These are phyloP conservation scores for Amylostereum areolatum DNA, from an alignment of 1,284 basidiomycete genomes.

Conservation along the genomic window DNA sequence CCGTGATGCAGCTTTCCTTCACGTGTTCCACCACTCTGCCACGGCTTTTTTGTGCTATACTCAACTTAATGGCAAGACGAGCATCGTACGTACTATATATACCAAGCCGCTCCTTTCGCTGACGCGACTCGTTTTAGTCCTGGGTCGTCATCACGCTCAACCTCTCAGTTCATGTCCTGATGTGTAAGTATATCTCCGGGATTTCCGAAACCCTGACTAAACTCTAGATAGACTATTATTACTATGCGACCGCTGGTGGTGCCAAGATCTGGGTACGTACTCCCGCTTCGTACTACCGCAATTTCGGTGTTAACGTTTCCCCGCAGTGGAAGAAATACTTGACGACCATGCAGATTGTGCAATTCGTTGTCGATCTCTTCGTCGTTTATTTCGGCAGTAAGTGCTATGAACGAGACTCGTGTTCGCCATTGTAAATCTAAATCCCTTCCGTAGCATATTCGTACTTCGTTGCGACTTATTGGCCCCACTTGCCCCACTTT, in stretches of 20 bases:
- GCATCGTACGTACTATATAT: constrained; percentile 54
- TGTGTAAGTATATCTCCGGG: constrained; percentile 65
- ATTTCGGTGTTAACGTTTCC: not conserved
- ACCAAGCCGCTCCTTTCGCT: no score
- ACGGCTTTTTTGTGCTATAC: constrained; percentile 93
- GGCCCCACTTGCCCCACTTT: constrained; percentile 55
- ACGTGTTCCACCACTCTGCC: constrained; percentile 99
- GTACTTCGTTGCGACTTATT: constrained; percentile 71
- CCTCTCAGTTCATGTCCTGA: constrained; percentile 92
- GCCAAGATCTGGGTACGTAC: constrained; percentile 87
- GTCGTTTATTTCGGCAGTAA: constrained; percentile 90
- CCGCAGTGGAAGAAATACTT: constrained; percentile 93
- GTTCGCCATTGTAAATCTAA: constrained; percentile 10
- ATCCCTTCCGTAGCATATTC: constrained; percentile 59
- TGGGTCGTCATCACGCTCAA: constrained; percentile 97
- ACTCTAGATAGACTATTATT: constrained; percentile 79
- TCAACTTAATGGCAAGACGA: constrained; percentile 90
- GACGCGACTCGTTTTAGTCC: constrained; percentile 48
- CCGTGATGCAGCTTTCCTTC: constrained; percentile 73
- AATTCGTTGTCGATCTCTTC: constrained; percentile 89
- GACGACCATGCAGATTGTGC: constrained; percentile 92
- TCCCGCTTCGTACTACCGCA: not conserved
- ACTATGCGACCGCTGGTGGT: constrained; percentile 93
- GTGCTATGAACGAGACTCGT: constrained; percentile 26
- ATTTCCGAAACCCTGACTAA: not conserved